Percentiles rank a stretch among this genome's conserved stretches.
phyloP scores from a whole-genome alignment of 441 rosid species.

The Erodium trifolium region DNA sequence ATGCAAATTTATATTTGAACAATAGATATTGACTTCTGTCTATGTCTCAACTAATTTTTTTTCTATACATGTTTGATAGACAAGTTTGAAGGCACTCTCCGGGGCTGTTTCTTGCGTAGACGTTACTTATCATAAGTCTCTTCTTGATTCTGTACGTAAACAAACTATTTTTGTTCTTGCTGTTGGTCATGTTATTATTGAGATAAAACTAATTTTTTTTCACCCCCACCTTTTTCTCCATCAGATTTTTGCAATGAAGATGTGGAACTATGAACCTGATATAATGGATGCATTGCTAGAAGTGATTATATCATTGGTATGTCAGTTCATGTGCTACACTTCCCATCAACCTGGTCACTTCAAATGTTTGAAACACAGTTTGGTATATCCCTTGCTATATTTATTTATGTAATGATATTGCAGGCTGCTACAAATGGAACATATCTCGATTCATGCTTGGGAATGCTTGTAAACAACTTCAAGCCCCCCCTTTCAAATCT shows the following conservation, averaged over 20 bases:
- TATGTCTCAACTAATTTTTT: not conserved
- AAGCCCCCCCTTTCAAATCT: constrained; percentile 42
- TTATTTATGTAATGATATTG: constrained; percentile 13
- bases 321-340: constrained; percentile 15
- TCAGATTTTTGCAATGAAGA: constrained; percentile 62
- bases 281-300: constrained; percentile 65
- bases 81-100: constrained; percentile 52
- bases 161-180: not conserved
- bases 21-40: not conserved
- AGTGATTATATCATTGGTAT: constrained; percentile 57
- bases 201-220: not conserved
- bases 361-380: constrained; percentile 5
- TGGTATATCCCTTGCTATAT: not conserved
- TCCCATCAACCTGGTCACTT: not conserved
- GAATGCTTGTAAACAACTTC: constrained; percentile 68
- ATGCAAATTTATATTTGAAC: not conserved
- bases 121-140: constrained; percentile 38
- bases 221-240: not conserved
- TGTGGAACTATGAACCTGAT: constrained; percentile 65
- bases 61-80: constrained; percentile 29
- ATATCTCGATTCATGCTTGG: constrained; percentile 52
- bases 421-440: constrained; percentile 74
- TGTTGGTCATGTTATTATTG: not conserved
- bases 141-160: constrained; percentile 61
- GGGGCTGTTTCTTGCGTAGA: constrained; percentile 63